phyloP scores from a whole-genome alignment of 1,284 basidiomycete genomes.

The Volvariella surrecta region DNA sequence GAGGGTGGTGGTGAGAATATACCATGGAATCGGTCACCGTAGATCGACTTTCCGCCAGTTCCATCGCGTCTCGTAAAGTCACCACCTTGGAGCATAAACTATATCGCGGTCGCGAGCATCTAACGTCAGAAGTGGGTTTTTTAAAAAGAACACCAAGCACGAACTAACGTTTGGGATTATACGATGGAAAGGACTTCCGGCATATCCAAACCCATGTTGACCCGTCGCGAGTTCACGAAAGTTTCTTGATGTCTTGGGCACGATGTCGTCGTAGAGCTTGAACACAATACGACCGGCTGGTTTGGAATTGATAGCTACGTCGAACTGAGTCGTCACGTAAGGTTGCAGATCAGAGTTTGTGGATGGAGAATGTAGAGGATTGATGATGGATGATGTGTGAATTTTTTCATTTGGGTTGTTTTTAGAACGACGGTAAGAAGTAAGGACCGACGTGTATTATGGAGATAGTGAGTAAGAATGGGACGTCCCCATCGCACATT shows the following conservation, averaged over 20 bases:
- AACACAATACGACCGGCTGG: constrained; percentile 71
- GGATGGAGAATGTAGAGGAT: not conserved
- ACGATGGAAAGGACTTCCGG: constrained; percentile 74
- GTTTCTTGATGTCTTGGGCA: constrained; percentile 76
- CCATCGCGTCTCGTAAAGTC: constrained; percentile 72
- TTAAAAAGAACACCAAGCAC: not conserved
- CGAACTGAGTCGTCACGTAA: constrained; percentile 53
- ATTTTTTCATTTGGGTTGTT: not conserved
- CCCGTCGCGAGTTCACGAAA: constrained; percentile 74
- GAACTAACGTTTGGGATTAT: constrained; percentile 57
- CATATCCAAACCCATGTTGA: constrained; percentile 65
- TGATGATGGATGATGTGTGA: not conserved
- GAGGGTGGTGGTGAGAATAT: constrained; percentile 13
- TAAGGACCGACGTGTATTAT: too few species aligned
- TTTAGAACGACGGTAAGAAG: not conserved
- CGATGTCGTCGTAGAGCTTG: constrained; percentile 60
- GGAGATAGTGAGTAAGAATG: not conserved
- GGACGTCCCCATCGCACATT: not conserved
- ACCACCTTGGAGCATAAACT: constrained; percentile 86
- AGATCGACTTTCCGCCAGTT: constrained; percentile 89
- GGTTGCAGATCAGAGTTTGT: not conserved
- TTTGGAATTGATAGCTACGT: constrained; percentile 60
- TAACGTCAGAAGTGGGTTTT: not conserved
- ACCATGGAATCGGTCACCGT: constrained; percentile 76
- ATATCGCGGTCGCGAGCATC: constrained; percentile 2